Conservation (phyloP, 2,329 filamentous ascomycete species). For the Sporothrix mexicana region DNA sequence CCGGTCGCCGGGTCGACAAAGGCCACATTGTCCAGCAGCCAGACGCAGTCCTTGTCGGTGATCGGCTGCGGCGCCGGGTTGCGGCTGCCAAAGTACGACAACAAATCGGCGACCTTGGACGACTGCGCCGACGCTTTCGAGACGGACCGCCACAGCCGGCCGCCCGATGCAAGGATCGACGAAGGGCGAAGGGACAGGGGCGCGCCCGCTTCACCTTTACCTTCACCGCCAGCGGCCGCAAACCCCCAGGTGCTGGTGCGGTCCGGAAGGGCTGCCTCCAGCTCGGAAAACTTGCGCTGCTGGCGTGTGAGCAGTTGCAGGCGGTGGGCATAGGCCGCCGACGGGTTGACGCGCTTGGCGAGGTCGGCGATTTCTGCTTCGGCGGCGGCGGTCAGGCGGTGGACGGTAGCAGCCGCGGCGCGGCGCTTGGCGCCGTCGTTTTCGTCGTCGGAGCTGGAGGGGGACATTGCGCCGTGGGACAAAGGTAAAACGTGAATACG, state of each 20-base stretch:
- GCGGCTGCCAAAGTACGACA: conserved; percentile 57
- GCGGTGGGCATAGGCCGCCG: conserved; percentile 40
- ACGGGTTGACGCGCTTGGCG: conserved; percentile 11
- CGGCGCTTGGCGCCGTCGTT: background rate
- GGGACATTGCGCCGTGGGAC: background rate
- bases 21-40: conserved; percentile 90
- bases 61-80: conserved; percentile 67
- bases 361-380: conserved; percentile 1
- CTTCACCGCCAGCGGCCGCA: background rate
- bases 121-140: conserved; percentile 29
- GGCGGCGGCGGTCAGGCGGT: conserved; percentile 6
- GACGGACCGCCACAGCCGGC: background rate
- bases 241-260: conserved; percentile 42
- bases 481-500: background rate
- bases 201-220: background rate
- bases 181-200: background rate
- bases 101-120: conserved; percentile 47
- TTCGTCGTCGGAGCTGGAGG: conserved; percentile 19
- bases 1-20: conserved; percentile 51
- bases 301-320: conserved; percentile 59
- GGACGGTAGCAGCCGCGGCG: background rate
- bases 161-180: background rate
- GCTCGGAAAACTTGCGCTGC: conserved; percentile 56
- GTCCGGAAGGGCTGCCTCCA: conserved; percentile 55
- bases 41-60: conserved; percentile 73